phyloP scores from a whole-genome alignment of 1,284 basidiomycete species.

The Stereum hirsutum region DNA sequence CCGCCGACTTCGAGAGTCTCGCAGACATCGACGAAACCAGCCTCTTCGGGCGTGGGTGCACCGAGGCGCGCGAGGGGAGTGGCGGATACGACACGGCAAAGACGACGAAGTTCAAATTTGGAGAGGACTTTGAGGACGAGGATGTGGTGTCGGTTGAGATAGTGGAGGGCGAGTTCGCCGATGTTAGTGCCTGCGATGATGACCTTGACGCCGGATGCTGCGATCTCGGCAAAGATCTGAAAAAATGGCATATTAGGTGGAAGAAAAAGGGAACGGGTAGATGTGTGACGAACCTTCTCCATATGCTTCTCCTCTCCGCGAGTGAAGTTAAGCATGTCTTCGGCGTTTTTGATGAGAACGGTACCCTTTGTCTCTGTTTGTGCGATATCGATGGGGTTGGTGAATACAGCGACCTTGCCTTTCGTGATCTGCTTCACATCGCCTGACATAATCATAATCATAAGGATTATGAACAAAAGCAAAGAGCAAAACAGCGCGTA shows the following conservation, averaged over 20 bases:
- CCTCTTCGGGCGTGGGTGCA: slow-evolving; percentile 94
- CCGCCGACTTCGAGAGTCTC: slow-evolving; percentile 97
- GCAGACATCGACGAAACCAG: slow-evolving; percentile 88
- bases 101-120: slow-evolving; percentile 93
- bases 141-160: slow-evolving; percentile 90
- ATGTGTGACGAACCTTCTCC: slow-evolving; percentile 59
- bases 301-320: slow-evolving; percentile 93
- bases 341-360: slow-evolving; percentile 91
- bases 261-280: neutral
- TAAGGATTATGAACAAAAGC: neutral
- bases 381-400: slow-evolving; percentile 84
- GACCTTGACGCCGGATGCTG: slow-evolving; percentile 90
- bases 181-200: slow-evolving; percentile 90
- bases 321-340: slow-evolving; percentile 96
- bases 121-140: slow-evolving; percentile 95
- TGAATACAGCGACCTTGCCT: slow-evolving; percentile 92
- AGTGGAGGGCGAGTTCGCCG: slow-evolving; percentile 96
- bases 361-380: slow-evolving; percentile 99
- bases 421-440: slow-evolving; percentile 74
- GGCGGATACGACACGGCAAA: slow-evolving; percentile 93
- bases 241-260: neutral
- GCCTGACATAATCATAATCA: slow-evolving; percentile 31
- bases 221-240: slow-evolving; percentile 97
- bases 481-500: slow-evolving; percentile 14
- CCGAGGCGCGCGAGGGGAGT: slow-evolving; percentile 95